Percentiles rank a stretch among this genome's conserved stretches.
These are phyloP conservation scores for Leptomonas pyrrhocoris DNA, from an alignment of 208 protist species.

Conservation along the genomic window DNA sequence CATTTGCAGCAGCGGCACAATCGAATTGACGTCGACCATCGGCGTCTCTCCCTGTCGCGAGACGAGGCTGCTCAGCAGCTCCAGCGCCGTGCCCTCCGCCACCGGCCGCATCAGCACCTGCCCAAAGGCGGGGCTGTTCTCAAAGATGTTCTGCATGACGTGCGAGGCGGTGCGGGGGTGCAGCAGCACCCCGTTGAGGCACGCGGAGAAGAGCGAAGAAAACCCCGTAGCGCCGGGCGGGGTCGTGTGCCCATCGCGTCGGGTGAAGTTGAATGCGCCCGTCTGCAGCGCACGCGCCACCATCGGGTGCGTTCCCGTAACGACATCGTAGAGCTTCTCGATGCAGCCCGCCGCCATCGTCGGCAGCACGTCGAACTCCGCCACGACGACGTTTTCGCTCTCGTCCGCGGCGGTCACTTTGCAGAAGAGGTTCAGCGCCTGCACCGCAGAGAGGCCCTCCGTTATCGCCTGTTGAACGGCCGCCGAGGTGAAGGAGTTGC, in stretches of 20 bases:
- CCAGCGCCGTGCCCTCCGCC: constrained; percentile 59
- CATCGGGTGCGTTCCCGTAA: constrained; percentile 68
- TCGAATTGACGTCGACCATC: constrained; percentile 80
- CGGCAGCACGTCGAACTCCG: constrained; percentile 81
- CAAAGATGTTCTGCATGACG: constrained; percentile 71
- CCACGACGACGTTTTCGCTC: constrained; percentile 67
- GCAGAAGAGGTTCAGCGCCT: constrained; percentile 81
- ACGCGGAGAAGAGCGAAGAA: constrained; percentile 73
- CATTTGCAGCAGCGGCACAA: constrained; percentile 63
- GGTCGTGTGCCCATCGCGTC: neutral
- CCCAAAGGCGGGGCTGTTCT: constrained; percentile 77
- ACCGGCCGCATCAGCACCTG: constrained; percentile 72
- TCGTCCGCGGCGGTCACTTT: constrained; percentile 49
- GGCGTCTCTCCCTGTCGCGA: constrained; percentile 45
- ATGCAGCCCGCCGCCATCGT: constrained; percentile 75
- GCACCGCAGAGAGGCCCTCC: constrained; percentile 52
- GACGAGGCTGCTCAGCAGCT: constrained; percentile 38
- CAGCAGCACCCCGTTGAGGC: constrained; percentile 75
- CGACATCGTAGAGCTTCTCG: constrained; percentile 68
- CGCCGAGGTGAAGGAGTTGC: neutral
- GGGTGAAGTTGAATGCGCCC: constrained; percentile 46
- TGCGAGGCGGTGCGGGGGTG: constrained; percentile 62
- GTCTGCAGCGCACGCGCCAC: constrained; percentile 52
- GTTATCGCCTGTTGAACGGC: neutral
- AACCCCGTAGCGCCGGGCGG: neutral